Evolutionary conservation across 129 eudicot genomes (phyloP).

Genomic region (Logfia minima): DNA sequence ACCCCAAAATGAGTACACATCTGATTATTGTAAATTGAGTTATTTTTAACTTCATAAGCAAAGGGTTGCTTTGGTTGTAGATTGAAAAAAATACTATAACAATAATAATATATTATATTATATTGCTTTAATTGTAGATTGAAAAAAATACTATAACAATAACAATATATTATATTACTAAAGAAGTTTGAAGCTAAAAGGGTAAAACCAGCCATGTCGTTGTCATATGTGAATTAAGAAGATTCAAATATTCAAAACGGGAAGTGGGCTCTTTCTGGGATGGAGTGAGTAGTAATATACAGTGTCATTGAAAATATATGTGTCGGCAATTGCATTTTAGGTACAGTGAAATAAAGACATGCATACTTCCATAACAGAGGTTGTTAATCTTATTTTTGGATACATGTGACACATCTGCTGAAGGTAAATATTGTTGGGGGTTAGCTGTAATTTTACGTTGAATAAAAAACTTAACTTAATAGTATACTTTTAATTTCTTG

Average conservation of each 20-base stretch:
- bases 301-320: not conserved
- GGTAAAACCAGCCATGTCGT: not conserved
- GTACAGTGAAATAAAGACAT: not conserved
- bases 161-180: not conserved
- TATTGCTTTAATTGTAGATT: not conserved
- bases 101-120: too few relatives aligned
- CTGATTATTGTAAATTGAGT: not conserved
- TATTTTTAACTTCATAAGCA: not conserved
- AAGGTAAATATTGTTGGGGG: not conserved
- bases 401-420: not conserved
- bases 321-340: not conserved
- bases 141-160: not conserved
- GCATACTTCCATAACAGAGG: not conserved
- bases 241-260: slow-evolving; percentile 6
- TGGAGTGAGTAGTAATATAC: not conserved
- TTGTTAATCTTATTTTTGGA: not conserved
- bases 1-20: not conserved
- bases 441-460: not conserved
- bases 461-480: not conserved
- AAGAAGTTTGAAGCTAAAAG: not conserved
- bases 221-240: not conserved
- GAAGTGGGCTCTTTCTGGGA: slow-evolving; percentile 8
- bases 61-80: not conserved
- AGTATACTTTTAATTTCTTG: not conserved
- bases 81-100: not conserved